Evolutionary conservation across 306 rosid species (phyloP).

Genomic region (Biancaea sappan): DNA sequence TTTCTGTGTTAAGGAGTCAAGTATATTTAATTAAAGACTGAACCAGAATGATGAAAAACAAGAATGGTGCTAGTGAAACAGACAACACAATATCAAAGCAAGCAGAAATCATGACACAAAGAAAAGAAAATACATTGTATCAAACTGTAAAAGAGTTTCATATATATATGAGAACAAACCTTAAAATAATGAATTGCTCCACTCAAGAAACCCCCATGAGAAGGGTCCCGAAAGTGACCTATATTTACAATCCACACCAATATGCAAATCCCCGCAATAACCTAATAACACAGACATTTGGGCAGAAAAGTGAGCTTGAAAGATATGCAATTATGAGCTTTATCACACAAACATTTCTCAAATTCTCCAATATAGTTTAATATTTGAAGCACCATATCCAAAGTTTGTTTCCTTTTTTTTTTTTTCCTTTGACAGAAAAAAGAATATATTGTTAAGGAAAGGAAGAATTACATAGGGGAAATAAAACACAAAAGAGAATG

Average conservation of each 20-base stretch:
- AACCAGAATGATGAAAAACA: constrained; percentile 22
- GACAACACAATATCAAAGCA: constrained; percentile 8
- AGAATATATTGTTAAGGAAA: too few relatives aligned
- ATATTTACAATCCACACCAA: constrained; percentile 97
- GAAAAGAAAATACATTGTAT: neutral
- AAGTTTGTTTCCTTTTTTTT: too few relatives aligned
- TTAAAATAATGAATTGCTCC: constrained; percentile 99
- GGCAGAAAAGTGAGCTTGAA: constrained; percentile 27
- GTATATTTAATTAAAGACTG: constrained; percentile 6
- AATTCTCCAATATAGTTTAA: constrained; percentile 11
- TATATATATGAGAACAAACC: constrained; percentile 54
- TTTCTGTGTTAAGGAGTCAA: constrained; percentile 32
- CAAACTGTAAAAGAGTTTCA: constrained; percentile 10
- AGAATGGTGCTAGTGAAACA: constrained; percentile 35
- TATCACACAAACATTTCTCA: constrained; percentile 6
- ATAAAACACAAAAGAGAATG: too few relatives aligned
- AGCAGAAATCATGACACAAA: constrained; percentile 27
- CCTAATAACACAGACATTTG: constrained; percentile 53
- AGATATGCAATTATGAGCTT: constrained; percentile 25
- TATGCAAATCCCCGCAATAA: constrained; percentile 94
- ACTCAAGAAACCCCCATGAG: constrained; percentile 93
- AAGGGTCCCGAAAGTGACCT: constrained; percentile 97
- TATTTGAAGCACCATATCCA: constrained; percentile 25
- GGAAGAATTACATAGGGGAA: too few relatives aligned
- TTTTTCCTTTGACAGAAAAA: too few relatives aligned